These are phyloP conservation scores for Lippia alba DNA, from an alignment of 305 asterid genomes.

Conservation along the genomic window DNA sequence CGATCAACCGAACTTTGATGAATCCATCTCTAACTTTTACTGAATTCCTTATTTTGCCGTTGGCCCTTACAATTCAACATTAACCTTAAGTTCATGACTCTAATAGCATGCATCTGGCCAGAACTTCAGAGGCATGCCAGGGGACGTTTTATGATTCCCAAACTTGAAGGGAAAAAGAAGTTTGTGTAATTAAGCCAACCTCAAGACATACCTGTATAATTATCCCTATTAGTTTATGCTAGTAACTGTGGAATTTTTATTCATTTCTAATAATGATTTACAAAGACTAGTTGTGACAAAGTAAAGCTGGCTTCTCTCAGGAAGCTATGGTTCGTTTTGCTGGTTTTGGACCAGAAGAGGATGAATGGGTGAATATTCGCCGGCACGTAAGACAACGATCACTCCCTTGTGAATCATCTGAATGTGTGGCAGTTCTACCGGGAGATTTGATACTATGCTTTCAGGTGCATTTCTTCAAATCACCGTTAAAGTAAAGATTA, in stretches of 20 bases:
- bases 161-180: too few species aligned
- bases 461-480: constrained; percentile 60
- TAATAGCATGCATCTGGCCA: too few species aligned
- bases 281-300: background rate
- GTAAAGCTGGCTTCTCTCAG: constrained; percentile 48
- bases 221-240: background rate
- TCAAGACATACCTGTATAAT: too few species aligned
- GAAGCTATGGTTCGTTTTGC: constrained; percentile 94
- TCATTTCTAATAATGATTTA: background rate
- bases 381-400: constrained; percentile 87
- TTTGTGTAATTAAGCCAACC: too few species aligned
- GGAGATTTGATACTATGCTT: constrained; percentile 88
- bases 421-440: constrained; percentile 86
- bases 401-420: constrained; percentile 93
- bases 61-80: too few species aligned
- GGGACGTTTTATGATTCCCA: too few species aligned
- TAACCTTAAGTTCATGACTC: too few species aligned
- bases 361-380: constrained; percentile 89
- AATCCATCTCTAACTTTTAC: too few species aligned
- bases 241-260: background rate
- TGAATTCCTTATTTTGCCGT: too few species aligned
- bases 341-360: constrained; percentile 94
- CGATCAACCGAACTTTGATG: too few species aligned
- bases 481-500: constrained; percentile 6
- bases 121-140: too few species aligned